Percentiles rank a stretch among this genome's conserved stretches.
Conservation (phyloP, 306 rosid genomes). For the Trifolium fragiferum region DNA sequence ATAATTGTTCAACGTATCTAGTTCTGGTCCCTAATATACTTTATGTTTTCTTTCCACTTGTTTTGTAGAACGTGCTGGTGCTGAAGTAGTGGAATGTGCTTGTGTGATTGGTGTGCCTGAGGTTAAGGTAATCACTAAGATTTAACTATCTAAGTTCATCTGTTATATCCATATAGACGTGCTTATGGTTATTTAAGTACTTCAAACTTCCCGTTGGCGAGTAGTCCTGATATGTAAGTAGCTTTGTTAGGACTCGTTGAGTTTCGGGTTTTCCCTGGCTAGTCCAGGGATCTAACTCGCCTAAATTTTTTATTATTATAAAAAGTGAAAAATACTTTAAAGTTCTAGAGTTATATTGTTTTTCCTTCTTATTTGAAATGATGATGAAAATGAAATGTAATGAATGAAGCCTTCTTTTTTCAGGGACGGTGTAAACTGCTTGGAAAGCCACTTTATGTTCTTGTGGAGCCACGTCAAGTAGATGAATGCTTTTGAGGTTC, state of each 20-base stretch:
- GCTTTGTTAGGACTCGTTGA: no score
- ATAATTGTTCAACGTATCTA: conserved; percentile 19
- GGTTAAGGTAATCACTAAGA: conserved; percentile 65
- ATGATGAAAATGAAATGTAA: conserved; percentile 35
- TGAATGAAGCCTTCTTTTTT: conserved; percentile 36
- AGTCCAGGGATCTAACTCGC: neutral
- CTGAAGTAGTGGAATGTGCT: conserved; percentile 94
- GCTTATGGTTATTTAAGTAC: neutral
- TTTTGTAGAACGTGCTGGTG: conserved; percentile 78
- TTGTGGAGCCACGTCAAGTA: conserved; percentile 82
- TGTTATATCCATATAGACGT: neutral
- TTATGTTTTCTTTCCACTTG: conserved; percentile 36
- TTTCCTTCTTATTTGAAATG: conserved; percentile 1
- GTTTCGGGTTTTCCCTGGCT: no score
- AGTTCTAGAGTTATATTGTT: conserved; percentile 6
- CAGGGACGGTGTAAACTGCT: conserved; percentile 84
- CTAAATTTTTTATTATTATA: neutral
- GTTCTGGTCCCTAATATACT: conserved; percentile 36
- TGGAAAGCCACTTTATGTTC: conserved; percentile 91
- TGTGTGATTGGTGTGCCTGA: conserved; percentile 95
- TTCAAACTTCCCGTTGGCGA: no score
- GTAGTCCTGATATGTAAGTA: no score
- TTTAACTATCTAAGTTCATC: neutral
- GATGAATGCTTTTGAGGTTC: conserved; percentile 64
- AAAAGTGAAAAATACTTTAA: neutral